Percentiles rank a stretch among this genome's conserved stretches.
Evolutionary conservation across 2,329 filamentous ascomycete species (phyloP).

Genomic region (Exophiala calicioides): DNA sequence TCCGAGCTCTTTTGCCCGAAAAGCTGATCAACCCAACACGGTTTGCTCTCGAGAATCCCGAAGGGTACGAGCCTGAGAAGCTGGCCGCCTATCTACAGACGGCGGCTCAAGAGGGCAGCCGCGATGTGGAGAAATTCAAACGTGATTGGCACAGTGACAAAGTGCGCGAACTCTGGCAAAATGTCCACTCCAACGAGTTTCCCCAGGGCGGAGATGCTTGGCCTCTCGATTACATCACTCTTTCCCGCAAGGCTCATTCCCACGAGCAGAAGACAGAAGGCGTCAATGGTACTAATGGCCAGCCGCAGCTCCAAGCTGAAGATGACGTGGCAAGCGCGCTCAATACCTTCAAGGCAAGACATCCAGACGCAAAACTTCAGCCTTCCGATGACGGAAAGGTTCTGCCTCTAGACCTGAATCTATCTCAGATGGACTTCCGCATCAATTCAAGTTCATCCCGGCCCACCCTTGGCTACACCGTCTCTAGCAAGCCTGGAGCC

Average conservation of each 20-base stretch:
- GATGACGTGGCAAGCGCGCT: conserved; percentile 15
- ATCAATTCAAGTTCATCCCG: conserved; percentile 30
- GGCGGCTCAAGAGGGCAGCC: conserved; percentile 38
- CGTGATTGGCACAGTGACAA: conserved; percentile 43
- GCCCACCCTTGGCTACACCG: conserved; percentile 37
- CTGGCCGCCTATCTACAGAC: conserved; percentile 40
- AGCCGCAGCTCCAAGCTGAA: conserved; percentile 6
- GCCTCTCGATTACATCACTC: conserved; percentile 42
- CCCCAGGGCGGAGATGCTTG: conserved; percentile 43
- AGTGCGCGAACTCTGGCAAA: conserved; percentile 42
- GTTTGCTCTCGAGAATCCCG: conserved; percentile 40
- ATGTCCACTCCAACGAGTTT: conserved; percentile 38
- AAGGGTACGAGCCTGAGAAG: conserved; percentile 37
- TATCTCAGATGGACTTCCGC: conserved; percentile 39
- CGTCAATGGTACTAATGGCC: conserved; percentile 3
- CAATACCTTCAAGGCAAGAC: conserved; percentile 19
- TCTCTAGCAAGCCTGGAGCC: conserved; percentile 33
- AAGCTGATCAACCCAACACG: conserved; percentile 42
- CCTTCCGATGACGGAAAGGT: conserved; percentile 11
- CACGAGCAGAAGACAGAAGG: conserved; percentile 29
- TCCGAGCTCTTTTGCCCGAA: conserved; percentile 45
- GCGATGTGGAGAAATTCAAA: conserved; percentile 43
- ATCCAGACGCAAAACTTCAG: conserved; percentile 21
- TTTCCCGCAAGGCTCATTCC: conserved; percentile 37
- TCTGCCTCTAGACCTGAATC: conserved; percentile 22